A percentile compares a stretch with the other conserved stretches of the same genome.
These are phyloP conservation scores for Verticillium zaregamsianum DNA, from an alignment of 2,329 filamentous ascomycete species.

Conservation along the genomic window DNA sequence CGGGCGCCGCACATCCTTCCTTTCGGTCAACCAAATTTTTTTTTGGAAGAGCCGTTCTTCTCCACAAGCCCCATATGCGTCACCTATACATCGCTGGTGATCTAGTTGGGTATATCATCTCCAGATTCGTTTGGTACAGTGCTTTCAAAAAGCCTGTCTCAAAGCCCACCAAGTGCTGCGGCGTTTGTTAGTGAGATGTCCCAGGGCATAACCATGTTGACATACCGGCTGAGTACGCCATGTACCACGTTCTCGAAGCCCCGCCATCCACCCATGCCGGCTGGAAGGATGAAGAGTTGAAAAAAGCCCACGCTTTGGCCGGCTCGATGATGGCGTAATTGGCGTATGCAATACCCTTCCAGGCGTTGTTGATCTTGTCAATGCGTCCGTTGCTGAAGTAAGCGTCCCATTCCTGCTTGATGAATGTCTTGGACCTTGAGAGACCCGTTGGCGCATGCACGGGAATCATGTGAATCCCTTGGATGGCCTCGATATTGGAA, in stretches of 20 bases:
- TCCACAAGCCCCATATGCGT: background rate
- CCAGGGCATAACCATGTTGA: slow-evolving; percentile 10
- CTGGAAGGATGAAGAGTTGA: slow-evolving; percentile 56
- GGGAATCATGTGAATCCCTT: slow-evolving; percentile 71
- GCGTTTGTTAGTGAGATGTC: background rate
- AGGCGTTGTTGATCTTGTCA: slow-evolving; percentile 65
- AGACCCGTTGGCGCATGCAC: slow-evolving; percentile 58
- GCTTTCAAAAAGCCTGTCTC: no score
- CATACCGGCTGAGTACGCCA: slow-evolving; percentile 71
- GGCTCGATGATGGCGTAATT: slow-evolving; percentile 78
- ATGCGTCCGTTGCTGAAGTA: slow-evolving; percentile 68
- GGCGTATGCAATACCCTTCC: slow-evolving; percentile 79
- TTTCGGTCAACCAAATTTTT: no score
- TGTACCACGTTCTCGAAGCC: slow-evolving; percentile 77
- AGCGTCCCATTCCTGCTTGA: slow-evolving; percentile 68
- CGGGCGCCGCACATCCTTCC: background rate
- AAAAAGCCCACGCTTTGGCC: slow-evolving; percentile 66
- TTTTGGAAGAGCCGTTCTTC: background rate
- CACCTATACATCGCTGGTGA: background rate
- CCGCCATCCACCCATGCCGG: slow-evolving; percentile 76
- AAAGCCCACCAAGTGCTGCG: background rate
- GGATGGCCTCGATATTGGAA: slow-evolving; percentile 56
- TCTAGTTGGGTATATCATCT: background rate
- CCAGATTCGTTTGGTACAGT: background rate
- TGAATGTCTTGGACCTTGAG: slow-evolving; percentile 59